phyloP scores from a whole-genome alignment of 345 rosid genomes.

The Salix koriyanagi region DNA sequence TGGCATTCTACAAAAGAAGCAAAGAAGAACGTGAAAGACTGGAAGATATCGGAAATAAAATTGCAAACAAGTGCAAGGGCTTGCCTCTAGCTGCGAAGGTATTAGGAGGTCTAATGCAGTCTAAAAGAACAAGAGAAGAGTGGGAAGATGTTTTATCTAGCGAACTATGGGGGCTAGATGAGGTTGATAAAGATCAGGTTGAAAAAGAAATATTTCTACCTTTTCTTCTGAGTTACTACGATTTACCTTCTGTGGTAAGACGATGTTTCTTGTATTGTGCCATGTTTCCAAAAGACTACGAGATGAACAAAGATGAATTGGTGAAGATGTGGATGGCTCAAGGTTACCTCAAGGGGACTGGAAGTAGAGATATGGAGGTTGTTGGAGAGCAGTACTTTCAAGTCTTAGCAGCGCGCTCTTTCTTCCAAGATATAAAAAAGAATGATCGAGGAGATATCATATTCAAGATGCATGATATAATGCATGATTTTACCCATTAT shows the following conservation, averaged over 20 bases:
- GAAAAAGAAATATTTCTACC: no score
- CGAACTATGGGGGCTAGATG: not conserved
- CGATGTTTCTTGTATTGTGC: not conserved
- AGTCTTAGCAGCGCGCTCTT: not conserved
- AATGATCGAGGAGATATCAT: fast-evolving
- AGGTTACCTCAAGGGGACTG: not conserved
- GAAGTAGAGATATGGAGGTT: no score
- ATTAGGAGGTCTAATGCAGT: not conserved
- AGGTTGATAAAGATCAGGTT: not conserved
- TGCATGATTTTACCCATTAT: conserved; percentile 13
- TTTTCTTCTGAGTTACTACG: no score
- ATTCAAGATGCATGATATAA: conserved; percentile 6
- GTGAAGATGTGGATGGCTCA: conserved; percentile 14
- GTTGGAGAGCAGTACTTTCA: no score
- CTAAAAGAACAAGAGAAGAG: not conserved
- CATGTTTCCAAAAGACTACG: not conserved
- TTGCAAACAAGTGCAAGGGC: not conserved
- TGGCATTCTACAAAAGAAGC: not conserved
- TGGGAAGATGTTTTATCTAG: not conserved
- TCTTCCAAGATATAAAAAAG: not conserved
- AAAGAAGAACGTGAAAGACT: not conserved
- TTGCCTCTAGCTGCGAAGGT: not conserved
- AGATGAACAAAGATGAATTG: not conserved
- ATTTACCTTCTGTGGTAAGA: no score
- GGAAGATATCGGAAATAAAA: not conserved